Evolutionary conservation across 2,329 filamentous ascomycete species (phyloP).

Genomic region (Lasiodiplodia sp.): DNA sequence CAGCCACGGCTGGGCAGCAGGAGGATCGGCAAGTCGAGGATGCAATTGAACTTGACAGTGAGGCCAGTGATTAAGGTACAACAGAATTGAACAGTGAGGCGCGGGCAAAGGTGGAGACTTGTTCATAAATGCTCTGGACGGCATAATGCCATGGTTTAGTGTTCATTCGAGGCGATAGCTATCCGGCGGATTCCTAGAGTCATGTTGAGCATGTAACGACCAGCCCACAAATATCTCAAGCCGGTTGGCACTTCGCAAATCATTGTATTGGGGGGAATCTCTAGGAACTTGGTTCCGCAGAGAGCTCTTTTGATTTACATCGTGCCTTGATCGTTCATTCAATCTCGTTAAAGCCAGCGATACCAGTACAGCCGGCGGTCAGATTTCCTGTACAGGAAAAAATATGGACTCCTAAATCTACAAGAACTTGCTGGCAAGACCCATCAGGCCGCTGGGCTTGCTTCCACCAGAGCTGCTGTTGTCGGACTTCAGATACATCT

Average conservation of each 20-base stretch:
- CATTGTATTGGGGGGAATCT: not conserved
- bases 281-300: not conserved
- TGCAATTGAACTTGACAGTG: not conserved
- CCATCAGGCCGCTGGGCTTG: slow-evolving; percentile 59
- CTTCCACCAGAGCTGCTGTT: slow-evolving; percentile 55
- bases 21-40: not conserved
- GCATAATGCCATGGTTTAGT: not conserved
- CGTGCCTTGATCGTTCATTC: slow-evolving; percentile 1
- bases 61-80: not conserved
- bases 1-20: not conserved
- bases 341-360: slow-evolving; percentile 8
- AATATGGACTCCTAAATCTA: not conserved
- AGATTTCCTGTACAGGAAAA: slow-evolving; percentile 5
- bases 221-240: not conserved
- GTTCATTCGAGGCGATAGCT: no score
- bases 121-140: not conserved
- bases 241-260: no score
- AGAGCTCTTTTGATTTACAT: not conserved
- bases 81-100: not conserved
- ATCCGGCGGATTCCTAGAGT: no score
- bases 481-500: slow-evolving; percentile 88
- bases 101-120: not conserved
- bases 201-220: no score
- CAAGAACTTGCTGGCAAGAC: slow-evolving; percentile 68
- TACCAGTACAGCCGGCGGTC: not conserved